Conservation (phyloP, 2,329 filamentous ascomycete species). For the Neopestalotiopsis sp. region DNA sequence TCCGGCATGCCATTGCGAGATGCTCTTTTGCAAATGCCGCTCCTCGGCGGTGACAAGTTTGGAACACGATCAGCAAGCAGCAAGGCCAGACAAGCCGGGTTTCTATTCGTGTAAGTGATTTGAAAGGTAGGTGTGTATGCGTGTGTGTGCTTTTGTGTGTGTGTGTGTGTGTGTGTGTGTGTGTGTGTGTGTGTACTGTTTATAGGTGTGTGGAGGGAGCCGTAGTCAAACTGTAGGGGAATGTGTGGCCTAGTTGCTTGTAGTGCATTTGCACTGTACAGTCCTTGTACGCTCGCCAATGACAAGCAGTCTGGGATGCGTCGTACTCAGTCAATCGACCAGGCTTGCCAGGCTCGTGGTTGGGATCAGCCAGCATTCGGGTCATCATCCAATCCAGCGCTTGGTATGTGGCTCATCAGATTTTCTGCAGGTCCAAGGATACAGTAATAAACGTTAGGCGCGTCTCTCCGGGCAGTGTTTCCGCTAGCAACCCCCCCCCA, state of each 20-base stretch:
- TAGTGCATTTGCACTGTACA: constrained; percentile 11
- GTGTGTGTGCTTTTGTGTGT: neutral
- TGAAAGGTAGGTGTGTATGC: neutral
- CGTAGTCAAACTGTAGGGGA: neutral
- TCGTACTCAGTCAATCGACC: neutral
- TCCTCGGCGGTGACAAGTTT: neutral
- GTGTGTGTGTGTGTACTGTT: neutral
- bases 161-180: neutral
- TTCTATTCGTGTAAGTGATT: constrained; percentile 8
- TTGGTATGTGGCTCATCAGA: constrained; percentile 15
- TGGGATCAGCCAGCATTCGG: constrained; percentile 3
- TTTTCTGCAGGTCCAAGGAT: constrained; percentile 18
- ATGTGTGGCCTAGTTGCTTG: neutral
- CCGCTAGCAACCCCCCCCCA: constrained; percentile 1
- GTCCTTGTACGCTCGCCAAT: neutral
- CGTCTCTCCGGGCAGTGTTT: constrained; percentile 18
- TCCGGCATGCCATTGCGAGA: neutral
- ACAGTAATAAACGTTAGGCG: constrained; percentile 11
- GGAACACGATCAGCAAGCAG: constrained; percentile 5
- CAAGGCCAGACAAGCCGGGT: constrained; percentile 12
- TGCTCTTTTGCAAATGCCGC: constrained; percentile 2
- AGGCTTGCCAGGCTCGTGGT: constrained; percentile 11
- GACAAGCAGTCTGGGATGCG: neutral
- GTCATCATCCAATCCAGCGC: constrained; percentile 5
- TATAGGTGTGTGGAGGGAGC: constrained; percentile 1